Evolutionary conservation across 768 basidiomycete genomes (phyloP), one percentile per base, ranked within the genome.

Genomic region (Lepiota brunneoincarnata): DNA sequence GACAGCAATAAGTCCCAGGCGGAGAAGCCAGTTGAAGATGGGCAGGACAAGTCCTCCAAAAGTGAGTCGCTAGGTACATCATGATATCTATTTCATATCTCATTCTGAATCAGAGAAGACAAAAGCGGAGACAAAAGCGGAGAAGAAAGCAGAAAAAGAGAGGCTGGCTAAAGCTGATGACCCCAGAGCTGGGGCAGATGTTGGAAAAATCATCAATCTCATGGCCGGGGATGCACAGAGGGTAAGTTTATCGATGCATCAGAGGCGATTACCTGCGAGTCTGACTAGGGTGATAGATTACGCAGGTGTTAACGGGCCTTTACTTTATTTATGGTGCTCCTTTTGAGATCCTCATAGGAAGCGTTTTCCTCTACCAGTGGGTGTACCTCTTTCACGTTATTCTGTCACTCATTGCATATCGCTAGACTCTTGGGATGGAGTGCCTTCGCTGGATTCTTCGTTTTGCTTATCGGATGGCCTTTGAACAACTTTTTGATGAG

Each of bases 131-230:
- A 65, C 58, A 39, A 72, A 71, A 34, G 64, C 63, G 12, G 67
- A 71, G 46, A 67, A 67, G 57, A 68, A 68, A 39, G 71, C 66
- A 15, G 74, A 72, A 47, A 73, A 73, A 52, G 73, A 72, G 51
- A 72, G 70, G 41, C 66, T 66, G 24, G 70, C 67, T 9, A 74
- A 70, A 60, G 74, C 69, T 15, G 75, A 78, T 41, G 77, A 89
- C 26, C 81, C 84, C 1, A 86, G 82, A 59, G 80, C 86, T 0
- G 89, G 91, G 14, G 93, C 93, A 6, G 89, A 93, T 64, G 77
- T 89, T 11, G 93, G 93, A 11, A 93, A 94, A 67, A 91, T 95
- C 49, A 90, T 94, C 51, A 91, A 92, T 59, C 69, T 94, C 34
- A 95, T 95, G 91, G 84, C 89, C 12, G 83, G 81, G 6, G 90